phyloP scores from a whole-genome alignment of 495 filamentous ascomycete species.

The Amphirosellinia nigrospora region DNA sequence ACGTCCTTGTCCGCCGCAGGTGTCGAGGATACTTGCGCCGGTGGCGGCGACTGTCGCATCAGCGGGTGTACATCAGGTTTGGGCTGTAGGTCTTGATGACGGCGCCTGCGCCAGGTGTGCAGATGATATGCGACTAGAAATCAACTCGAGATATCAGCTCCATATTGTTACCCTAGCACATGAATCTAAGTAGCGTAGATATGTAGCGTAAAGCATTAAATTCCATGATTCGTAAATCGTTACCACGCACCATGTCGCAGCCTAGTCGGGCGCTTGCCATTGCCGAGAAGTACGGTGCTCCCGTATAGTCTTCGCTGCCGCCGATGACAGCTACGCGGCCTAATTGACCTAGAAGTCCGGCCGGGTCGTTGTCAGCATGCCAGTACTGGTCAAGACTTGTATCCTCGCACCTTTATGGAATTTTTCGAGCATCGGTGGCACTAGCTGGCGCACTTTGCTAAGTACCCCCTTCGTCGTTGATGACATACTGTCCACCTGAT shows the following conservation, averaged over 20 bases:
- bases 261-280: constrained; percentile 92
- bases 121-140: constrained; percentile 89
- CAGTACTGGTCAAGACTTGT: background rate
- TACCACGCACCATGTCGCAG: constrained; percentile 74
- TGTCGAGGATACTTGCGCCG: constrained; percentile 43
- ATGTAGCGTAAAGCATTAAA: background rate
- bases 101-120: constrained; percentile 82
- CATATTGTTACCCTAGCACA: background rate
- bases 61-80: constrained; percentile 97
- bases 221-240: background rate
- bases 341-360: constrained; percentile 71
- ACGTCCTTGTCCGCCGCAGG: constrained; percentile 53
- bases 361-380: constrained; percentile 24
- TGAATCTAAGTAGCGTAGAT: background rate
- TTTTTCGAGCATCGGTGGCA: constrained; percentile 92
- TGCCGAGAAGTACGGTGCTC: constrained; percentile 96
- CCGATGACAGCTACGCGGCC: constrained; percentile 94
- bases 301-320: constrained; percentile 94
- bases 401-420: constrained; percentile 87
- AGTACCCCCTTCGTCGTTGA: constrained; percentile 68
- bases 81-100: constrained; percentile 98
- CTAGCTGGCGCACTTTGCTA: constrained; percentile 81
- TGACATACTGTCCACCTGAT: constrained; percentile 45
- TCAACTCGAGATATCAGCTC: constrained; percentile 20
- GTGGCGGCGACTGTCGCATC: constrained; percentile 72